Evolutionary conservation across 441 rosid genomes (phyloP).

Genomic region (Capsella rubella): DNA sequence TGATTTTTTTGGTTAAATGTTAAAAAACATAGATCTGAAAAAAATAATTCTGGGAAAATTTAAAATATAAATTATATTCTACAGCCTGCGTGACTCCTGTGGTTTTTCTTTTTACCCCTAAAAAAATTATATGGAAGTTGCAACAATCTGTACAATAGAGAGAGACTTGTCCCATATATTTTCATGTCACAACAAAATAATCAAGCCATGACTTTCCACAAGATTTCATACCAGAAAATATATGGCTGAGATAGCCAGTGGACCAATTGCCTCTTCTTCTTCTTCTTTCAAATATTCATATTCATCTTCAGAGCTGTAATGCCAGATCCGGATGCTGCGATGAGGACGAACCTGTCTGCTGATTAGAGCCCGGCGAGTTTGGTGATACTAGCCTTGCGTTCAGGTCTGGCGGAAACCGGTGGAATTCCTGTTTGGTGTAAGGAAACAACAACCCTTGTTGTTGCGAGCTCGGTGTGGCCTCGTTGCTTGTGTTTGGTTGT

Average conservation of each 20-base stretch:
- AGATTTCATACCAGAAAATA: conserved; percentile 35
- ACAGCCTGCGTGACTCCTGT: conserved; percentile 34
- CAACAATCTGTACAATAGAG: conserved; percentile 44
- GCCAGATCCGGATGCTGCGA: conserved; percentile 85
- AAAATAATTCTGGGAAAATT: background rate
- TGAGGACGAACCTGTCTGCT: conserved; percentile 53
- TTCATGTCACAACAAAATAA: conserved; percentile 33
- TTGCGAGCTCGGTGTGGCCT: conserved; percentile 39
- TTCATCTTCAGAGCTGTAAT: conserved; percentile 73
- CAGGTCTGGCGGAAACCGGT: conserved; percentile 61
- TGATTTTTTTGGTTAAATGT: background rate
- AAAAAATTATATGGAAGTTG: conserved; percentile 37
- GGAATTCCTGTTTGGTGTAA: conserved; percentile 47
- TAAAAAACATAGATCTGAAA: background rate
- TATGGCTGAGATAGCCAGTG: conserved; percentile 41
- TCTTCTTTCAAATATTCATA: conserved; percentile 18
- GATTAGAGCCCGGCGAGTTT: conserved; percentile 62
- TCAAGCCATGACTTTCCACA: conserved; percentile 38
- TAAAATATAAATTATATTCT: conserved; percentile 35
- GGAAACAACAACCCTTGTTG: conserved; percentile 50
- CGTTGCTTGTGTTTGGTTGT: conserved; percentile 42
- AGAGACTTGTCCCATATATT: conserved; percentile 40
- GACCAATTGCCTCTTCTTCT: conserved; percentile 6
- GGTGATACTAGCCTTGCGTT: conserved; percentile 66
- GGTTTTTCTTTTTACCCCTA: conserved; percentile 30